Percentiles rank a stretch among this genome's conserved stretches.
Conservation (phyloP, 1,284 basidiomycete species). For the Lentinus polychrous region DNA sequence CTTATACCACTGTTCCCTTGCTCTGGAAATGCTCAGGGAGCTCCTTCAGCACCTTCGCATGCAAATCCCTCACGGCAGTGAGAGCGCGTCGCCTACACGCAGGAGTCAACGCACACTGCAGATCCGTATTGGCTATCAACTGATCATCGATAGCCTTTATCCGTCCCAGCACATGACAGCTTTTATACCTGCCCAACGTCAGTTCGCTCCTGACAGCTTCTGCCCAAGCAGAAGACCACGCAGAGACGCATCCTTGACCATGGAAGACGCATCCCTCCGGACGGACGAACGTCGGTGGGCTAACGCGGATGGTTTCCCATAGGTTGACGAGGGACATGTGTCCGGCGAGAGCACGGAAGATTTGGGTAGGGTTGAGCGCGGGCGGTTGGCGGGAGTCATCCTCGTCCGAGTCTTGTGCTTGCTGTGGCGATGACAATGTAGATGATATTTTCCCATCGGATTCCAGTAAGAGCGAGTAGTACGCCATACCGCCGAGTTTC, state of each 20-base stretch:
- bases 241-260: slow-evolving; percentile 23
- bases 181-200: slow-evolving; percentile 12
- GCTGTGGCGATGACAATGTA: neutral
- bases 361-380: neutral
- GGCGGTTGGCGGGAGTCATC: neutral
- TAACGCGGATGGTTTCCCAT: slow-evolving; percentile 21
- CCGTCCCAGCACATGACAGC: slow-evolving; percentile 24
- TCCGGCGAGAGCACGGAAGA: slow-evolving; percentile 22
- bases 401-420: neutral
- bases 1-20: too few species aligned
- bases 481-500: slow-evolving; percentile 21
- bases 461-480: slow-evolving; percentile 24
- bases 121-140: slow-evolving; percentile 19
- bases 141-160: slow-evolving; percentile 20
- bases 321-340: slow-evolving; percentile 23
- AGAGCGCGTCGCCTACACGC: slow-evolving; percentile 27
- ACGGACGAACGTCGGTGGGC: slow-evolving; percentile 20
- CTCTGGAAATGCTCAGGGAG: slow-evolving; percentile 22
- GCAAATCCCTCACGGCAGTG: slow-evolving; percentile 24
- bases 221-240: slow-evolving; percentile 23
- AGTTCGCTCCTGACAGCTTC: slow-evolving; percentile 15
- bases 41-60: slow-evolving; percentile 19
- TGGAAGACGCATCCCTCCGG: slow-evolving; percentile 26
- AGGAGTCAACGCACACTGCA: slow-evolving; percentile 22
- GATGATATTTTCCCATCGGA: slow-evolving; percentile 13